Base-by-base conservation (phyloP, 345 rosid species). In the Cardamine resedifolia region DNA sequence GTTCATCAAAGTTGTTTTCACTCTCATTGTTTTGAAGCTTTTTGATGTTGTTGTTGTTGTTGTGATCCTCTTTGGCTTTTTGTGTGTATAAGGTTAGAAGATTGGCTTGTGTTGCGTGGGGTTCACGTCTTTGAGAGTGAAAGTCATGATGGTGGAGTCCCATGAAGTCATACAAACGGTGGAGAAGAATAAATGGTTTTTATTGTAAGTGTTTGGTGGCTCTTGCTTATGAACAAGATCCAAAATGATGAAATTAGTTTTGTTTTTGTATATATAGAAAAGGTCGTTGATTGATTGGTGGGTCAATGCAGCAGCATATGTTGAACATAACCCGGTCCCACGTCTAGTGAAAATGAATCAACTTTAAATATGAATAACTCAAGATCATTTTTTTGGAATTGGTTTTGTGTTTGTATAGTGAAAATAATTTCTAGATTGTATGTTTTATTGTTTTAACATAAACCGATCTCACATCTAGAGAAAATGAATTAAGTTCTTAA, bases 1-100 rank as follows among this genome's bases (percentile, higher is more conserved):
- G 88, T 83, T 77, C 81, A 74, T 66, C 48, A 85, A 79, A 81
- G 84, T 75, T 69, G 79, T 68, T 77, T 86, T 87, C 78, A 80
- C 66, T 85, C 80, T 85, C 83, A 77, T 78, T 24, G 71, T 71
- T 18, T 77, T 44, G 26, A 71, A 77, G 58, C 78, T 73, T 74
- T 38, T n/a, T 28, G 24, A 36, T 44, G 30, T 15, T 78, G 75
- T 64, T 79, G 70, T 36, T 52, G 65, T 62, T 81, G 64, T 31
- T 44, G 23, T 28, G 58, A 18, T 26, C 59, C 41, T 69, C 64
- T 60, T 71, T 73, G 65, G 55, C 10, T 48, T 64, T 57, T 21
- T 23, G 56, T 47, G 62, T 60, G 58, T 58, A 44, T 58, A 77
- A 58, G 57, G 10, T 58, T 67, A 20, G 60, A 77, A 28, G 23